These are phyloP conservation scores for Populus tomentosa DNA, from an alignment of 441 rosid genomes.

Conservation along the genomic window DNA sequence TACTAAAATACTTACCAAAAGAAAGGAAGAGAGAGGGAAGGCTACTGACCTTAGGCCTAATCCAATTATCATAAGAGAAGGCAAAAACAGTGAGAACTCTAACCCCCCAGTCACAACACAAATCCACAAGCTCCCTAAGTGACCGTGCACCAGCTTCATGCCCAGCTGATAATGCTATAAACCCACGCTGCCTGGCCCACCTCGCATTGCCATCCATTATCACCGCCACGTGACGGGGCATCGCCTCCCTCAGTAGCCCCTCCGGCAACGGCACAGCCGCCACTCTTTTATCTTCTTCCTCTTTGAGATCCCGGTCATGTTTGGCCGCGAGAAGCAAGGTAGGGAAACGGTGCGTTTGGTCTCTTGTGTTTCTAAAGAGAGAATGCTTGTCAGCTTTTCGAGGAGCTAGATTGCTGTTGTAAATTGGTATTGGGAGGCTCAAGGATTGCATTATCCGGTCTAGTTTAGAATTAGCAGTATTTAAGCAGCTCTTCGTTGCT, in stretches of 20 bases:
- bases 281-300: conserved; percentile 9
- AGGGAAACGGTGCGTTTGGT: background rate
- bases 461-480: background rate
- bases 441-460: conserved; percentile 36
- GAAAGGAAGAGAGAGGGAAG: background rate
- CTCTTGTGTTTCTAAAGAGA: conserved; percentile 10
- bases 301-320: conserved; percentile 16
- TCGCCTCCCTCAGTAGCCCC: conserved; percentile 37
- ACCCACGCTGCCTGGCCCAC: conserved; percentile 40
- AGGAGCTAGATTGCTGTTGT: conserved; percentile 15
- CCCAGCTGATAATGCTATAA: conserved; percentile 20
- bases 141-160: conserved; percentile 38
- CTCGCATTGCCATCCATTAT: conserved; percentile 86
- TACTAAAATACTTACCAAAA: background rate
- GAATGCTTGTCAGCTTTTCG: conserved; percentile 9
- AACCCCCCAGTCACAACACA: conserved; percentile 38
- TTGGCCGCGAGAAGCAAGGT: conserved; percentile 14
- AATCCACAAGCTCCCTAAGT: conserved; percentile 21
- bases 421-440: conserved; percentile 20
- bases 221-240: conserved; percentile 81
- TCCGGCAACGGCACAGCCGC: conserved; percentile 40
- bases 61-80: conserved; percentile 46
- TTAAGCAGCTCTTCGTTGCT: background rate
- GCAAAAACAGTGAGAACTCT: conserved; percentile 43
- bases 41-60: conserved; percentile 33